These are phyloP conservation scores for Coniferiporia sulphurascens DNA, from an alignment of 1,284 basidiomycete genomes.

Conservation along the genomic window DNA sequence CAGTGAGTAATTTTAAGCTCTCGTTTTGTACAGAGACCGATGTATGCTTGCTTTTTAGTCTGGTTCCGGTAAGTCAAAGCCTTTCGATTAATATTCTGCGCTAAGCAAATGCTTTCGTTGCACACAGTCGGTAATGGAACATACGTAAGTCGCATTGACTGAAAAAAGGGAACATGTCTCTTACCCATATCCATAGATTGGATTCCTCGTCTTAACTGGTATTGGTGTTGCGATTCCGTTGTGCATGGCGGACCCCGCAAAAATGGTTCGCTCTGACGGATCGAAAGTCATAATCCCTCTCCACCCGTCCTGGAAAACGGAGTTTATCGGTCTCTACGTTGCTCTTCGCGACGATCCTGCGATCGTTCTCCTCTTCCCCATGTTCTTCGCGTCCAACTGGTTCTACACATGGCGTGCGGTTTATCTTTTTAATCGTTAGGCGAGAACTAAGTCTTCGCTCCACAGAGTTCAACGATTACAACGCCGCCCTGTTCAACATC, in stretches of 20 bases:
- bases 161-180: slow-evolving; percentile 3
- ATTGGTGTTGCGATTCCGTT: slow-evolving; percentile 31
- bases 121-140: slow-evolving; percentile 28
- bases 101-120: too few relatives aligned
- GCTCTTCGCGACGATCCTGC: slow-evolving; percentile 33
- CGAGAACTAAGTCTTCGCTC: neutral
- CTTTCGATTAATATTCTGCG: neutral
- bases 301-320: slow-evolving; percentile 34
- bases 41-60: neutral
- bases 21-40: neutral
- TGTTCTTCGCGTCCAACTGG: slow-evolving; percentile 37
- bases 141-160: slow-evolving; percentile 23
- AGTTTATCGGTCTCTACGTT: slow-evolving; percentile 31
- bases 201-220: slow-evolving; percentile 32
- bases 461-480: slow-evolving; percentile 35
- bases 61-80: neutral
- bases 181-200: slow-evolving; percentile 24
- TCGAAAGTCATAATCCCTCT: slow-evolving; percentile 26
- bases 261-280: slow-evolving; percentile 35
- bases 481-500: slow-evolving; percentile 35
- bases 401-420: slow-evolving; percentile 33
- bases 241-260: slow-evolving; percentile 32
- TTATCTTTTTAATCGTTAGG: neutral
- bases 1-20: slow-evolving; percentile 23
- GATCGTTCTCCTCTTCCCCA: slow-evolving; percentile 34